phyloP scores from a whole-genome alignment of 2,329 filamentous ascomycete genomes.

The Cylindrodendrum hubeiense region DNA sequence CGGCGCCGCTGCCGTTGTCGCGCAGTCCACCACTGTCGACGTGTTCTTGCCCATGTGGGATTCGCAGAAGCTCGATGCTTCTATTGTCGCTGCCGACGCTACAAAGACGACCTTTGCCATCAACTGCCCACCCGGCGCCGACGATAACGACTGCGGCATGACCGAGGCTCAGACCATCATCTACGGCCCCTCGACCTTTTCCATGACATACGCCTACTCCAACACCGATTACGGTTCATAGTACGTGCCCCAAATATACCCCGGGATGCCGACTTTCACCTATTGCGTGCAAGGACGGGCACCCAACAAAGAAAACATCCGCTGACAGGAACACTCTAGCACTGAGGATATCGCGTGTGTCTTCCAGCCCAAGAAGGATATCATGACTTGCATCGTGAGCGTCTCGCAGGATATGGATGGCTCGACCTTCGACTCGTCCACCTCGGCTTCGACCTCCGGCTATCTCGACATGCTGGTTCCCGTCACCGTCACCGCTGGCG shows the following conservation, averaged over 20 bases:
- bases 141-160: slow-evolving; percentile 43
- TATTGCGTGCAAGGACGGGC: neutral
- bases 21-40: slow-evolving; percentile 44
- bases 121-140: slow-evolving; percentile 37
- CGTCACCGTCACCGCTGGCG: slow-evolving; percentile 54
- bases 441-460: slow-evolving; percentile 21
- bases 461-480: slow-evolving; percentile 41
- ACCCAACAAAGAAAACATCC: neutral
- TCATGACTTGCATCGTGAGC: slow-evolving; percentile 38
- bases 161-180: slow-evolving; percentile 36
- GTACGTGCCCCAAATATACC: slow-evolving; percentile 26
- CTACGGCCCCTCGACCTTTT: slow-evolving; percentile 46
- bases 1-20: slow-evolving; percentile 32
- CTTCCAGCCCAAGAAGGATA: slow-evolving; percentile 40
- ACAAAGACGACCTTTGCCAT: slow-evolving; percentile 48
- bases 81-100: slow-evolving; percentile 45
- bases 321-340: slow-evolving; percentile 27
- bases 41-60: slow-evolving; percentile 45
- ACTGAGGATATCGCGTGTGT: slow-evolving; percentile 39
- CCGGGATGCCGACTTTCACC: no score
- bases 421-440: slow-evolving; percentile 6
- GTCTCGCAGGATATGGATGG: slow-evolving; percentile 10
- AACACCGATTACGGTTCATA: slow-evolving; percentile 26
- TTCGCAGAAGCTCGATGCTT: slow-evolving; percentile 41
- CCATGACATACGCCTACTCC: slow-evolving; percentile 29